Conservation (phyloP, 257 asterid genomes). For the Petunia axillaris region DNA sequence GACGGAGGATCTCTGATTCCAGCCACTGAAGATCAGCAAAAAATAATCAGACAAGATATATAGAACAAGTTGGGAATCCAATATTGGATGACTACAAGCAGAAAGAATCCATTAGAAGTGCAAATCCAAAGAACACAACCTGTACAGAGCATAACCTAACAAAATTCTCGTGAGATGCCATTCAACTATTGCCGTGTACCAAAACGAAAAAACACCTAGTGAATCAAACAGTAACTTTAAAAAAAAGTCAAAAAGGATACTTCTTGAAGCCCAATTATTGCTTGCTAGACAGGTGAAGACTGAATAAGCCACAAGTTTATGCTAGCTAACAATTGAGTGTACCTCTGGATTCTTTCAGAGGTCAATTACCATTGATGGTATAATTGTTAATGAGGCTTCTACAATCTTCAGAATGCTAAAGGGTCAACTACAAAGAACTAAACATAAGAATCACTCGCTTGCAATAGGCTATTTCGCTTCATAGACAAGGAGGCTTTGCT, state of each 20-base stretch:
- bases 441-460: background rate
- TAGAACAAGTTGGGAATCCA: background rate
- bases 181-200: background rate
- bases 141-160: background rate
- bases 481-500: no score
- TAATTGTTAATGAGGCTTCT: background rate
- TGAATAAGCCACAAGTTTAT: constrained; percentile 3
- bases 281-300: background rate
- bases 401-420: background rate
- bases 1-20: constrained; percentile 85
- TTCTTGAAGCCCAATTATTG: background rate
- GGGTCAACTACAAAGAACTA: constrained; percentile 16
- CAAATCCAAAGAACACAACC: constrained; percentile 1
- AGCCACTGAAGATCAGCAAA: constrained; percentile 73
- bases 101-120: constrained; percentile 19
- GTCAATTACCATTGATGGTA: no score
- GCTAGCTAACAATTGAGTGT: background rate
- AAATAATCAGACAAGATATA: constrained; percentile 15
- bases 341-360: no score
- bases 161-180: background rate
- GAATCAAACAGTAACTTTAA: constrained; percentile 7
- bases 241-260: background rate
- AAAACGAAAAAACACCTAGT: background rate
- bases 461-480: background rate
- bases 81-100: background rate